Percentiles rank a stretch among this genome's conserved stretches.
These are phyloP conservation scores for Leishmania aethiopica DNA, from an alignment of 208 protist genomes.

Conservation along the genomic window DNA sequence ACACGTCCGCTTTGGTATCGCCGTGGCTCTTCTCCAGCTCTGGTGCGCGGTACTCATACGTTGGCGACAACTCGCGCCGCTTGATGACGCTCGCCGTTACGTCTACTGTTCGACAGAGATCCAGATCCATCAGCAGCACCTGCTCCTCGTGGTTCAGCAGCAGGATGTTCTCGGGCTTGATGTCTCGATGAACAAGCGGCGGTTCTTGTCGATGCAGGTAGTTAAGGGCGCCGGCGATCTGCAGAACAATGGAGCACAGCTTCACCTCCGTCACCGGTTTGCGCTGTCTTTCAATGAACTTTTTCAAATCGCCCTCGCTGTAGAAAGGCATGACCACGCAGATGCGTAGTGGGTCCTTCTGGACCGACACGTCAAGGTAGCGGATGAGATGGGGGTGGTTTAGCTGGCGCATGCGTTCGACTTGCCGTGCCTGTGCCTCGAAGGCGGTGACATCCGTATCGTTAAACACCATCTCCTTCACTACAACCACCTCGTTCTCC, in stretches of 20 bases:
- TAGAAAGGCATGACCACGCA: constrained; percentile 88
- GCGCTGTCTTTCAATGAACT: constrained; percentile 64
- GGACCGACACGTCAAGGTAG: constrained; percentile 77
- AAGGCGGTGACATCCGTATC: constrained; percentile 39
- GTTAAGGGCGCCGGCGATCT: constrained; percentile 73
- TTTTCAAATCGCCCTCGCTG: constrained; percentile 71
- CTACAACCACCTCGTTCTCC: constrained; percentile 75
- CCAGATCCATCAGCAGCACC: constrained; percentile 89
- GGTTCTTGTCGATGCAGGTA: constrained; percentile 84
- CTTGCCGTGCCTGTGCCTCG: constrained; percentile 55
- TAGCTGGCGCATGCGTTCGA: constrained; percentile 69
- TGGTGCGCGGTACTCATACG: constrained; percentile 82
- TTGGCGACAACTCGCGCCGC: constrained; percentile 43
- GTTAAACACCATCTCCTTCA: constrained; percentile 83
- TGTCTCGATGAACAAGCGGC: constrained; percentile 85
- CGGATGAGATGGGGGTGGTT: constrained; percentile 82
- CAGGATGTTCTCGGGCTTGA: constrained; percentile 92
- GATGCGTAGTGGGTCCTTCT: constrained; percentile 53
- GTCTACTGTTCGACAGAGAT: constrained; percentile 71
- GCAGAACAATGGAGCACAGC: constrained; percentile 79
- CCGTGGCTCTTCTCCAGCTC: constrained; percentile 51
- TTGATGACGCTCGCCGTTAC: constrained; percentile 45
- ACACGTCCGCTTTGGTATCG: constrained; percentile 83
- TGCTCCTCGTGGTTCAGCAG: constrained; percentile 80
- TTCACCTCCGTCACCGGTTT: constrained; percentile 62